Evolutionary conservation across 2,329 filamentous ascomycete species (phyloP), one percentile per base, ranked within the genome.

Genomic region (Leptographium galeiforme): DNA sequence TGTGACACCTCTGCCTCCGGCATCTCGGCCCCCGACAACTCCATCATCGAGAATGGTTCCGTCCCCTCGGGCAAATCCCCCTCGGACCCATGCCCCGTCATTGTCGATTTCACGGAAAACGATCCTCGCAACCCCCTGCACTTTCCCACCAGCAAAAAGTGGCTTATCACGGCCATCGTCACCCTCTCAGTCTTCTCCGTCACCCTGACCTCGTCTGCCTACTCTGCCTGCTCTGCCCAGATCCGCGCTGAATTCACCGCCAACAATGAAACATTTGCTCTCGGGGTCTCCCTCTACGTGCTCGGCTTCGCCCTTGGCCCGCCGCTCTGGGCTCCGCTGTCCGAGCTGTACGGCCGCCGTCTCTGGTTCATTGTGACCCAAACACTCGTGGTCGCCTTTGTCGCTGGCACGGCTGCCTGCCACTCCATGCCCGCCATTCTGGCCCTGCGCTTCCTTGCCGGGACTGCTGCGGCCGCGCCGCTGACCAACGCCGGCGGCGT

Each of bases 121-220:
- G 85, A 89, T 63, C 75, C 77, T 11, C 76, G 79, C 58, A 85
- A 89, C 64, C 82, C 85, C 0, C 76, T 83, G 72, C 70, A 71
- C 48, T 85, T 81, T 60, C 67, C 74, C 11, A 56, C 62, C 2
- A 53, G 62, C 32, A 77, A 75, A 66, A 87, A 87, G 68, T 89
- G 85, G 84, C 63, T 64, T 34, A 78, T 85, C 58, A 84, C 82
- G 2, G 62, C 77, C 52, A 64, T 84, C 43, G 78, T 84, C 53
- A 82, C 84, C 13, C 60, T 84, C 32, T 79, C 84, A 13, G 85
- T 83, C 1, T 72, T 89, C 45, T 82, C 76, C 34, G 82, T 88
- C 33, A 72, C 85, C 3, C 84, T 89, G 60, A 78, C 79, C 52
- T 85, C 82, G n/a, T 84, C 81, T 1, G 84, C 84, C 36, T 86